Evolutionary conservation across 331 rosid species (phyloP), one percentile per base, ranked within the genome.

Genomic region (Saraca asoca): DNA sequence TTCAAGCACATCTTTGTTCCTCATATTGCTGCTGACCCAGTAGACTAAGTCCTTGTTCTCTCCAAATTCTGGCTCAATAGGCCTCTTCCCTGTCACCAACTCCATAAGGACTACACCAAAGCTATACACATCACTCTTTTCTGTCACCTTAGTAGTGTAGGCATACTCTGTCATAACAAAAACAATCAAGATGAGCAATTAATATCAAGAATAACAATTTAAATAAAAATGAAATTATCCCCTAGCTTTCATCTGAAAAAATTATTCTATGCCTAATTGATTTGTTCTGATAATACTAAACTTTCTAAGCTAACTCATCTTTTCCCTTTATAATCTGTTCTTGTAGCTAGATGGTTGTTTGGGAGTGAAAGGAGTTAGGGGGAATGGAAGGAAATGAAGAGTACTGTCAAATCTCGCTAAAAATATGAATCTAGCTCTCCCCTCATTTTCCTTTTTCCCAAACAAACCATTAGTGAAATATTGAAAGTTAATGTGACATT

Each of bases 71-170:
- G 81, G 49, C 68, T 84, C 98, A 13, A 74, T 78, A 0, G 97
- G 95, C 69, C 51, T 81, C 83, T 83, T 93, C 41, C 96, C 91
- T 0, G 95, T 90, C 20, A 85, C 97, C 71, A 93, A 69, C 73
- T 93, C 98, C 98, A 90, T 82, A 64, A 93, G 73, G 12, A 93
- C 96, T 50, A 90, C 95, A 10, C 98, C 97, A 54, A 93, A 93
- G 72, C 98, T 93, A 55, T 93, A 90, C 9, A 93, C 98, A 45
- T 93, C 98, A 16, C 90, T 88, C 84, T 93, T 93, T 79, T 93
- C 98, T 5, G 82, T 90, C 67, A 93, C 83, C 77, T 85, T 90
- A 82, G 80, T 79, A 6, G 91, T 86, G 69, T 93, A 93, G 54
- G 89, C 97, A 57, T 88, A 93, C 64, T 93, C 97, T 93, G 83